A percentile compares a stretch with the other conserved stretches of the same genome.
Conservation (phyloP, 805 yeast species). For the Ogataea saltuana region DNA sequence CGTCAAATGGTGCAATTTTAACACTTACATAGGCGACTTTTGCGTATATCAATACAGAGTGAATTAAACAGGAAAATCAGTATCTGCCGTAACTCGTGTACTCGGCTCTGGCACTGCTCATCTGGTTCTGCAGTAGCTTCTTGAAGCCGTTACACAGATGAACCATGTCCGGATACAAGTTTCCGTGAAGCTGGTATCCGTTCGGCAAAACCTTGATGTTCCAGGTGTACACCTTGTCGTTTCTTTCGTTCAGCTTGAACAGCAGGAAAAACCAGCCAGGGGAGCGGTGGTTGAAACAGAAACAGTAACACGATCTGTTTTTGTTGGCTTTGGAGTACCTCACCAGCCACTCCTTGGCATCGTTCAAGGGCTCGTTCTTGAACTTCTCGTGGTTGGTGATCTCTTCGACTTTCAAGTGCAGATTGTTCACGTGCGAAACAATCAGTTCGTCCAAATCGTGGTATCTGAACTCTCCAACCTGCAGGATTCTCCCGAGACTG, state of each 20-base stretch:
- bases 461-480: constrained; percentile 67
- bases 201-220: constrained; percentile 87
- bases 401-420: constrained; percentile 79
- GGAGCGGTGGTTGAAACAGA: constrained; percentile 82
- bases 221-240: constrained; percentile 75
- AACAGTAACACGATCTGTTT: constrained; percentile 84
- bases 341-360: constrained; percentile 83
- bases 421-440: constrained; percentile 80
- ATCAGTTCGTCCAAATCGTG: constrained; percentile 92
- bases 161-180: constrained; percentile 85
- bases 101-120: constrained; percentile 23
- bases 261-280: constrained; percentile 93
- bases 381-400: constrained; percentile 87
- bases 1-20: background rate
- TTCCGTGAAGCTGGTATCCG: constrained; percentile 78
- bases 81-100: constrained; percentile 26
- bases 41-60: background rate
- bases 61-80: constrained; percentile 13
- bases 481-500: constrained; percentile 56
- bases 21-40: constrained; percentile 3
- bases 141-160: constrained; percentile 94
- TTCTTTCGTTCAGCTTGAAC: constrained; percentile 73
- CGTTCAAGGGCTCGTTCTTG: constrained; percentile 74
- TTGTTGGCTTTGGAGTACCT: constrained; percentile 91
- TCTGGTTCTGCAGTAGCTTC: constrained; percentile 39